Conservation (phyloP, 306 rosid species). For the Trifolium pratense region DNA sequence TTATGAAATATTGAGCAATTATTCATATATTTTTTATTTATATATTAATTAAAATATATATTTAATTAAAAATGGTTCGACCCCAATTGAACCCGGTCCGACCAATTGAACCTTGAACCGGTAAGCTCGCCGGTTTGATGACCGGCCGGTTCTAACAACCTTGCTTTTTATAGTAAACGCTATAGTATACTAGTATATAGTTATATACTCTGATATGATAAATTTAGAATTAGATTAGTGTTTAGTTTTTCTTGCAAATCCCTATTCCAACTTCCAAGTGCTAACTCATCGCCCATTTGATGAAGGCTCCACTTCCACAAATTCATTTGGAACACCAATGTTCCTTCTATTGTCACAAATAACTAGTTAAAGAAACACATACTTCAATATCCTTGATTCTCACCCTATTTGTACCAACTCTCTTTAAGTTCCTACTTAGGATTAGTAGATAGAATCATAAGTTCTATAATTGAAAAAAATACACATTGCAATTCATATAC, state of each 20-base stretch:
- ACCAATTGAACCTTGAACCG: no score
- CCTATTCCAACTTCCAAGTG: neutral
- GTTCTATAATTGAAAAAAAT: constrained; percentile 16
- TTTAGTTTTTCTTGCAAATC: constrained; percentile 10
- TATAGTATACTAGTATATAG: neutral
- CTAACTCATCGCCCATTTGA: neutral
- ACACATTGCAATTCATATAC: constrained; percentile 10
- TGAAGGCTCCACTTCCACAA: neutral
- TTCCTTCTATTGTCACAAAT: neutral
- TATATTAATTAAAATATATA: no score
- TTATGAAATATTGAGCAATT: no score
- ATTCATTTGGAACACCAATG: neutral
- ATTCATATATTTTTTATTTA: no score
- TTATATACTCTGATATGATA: neutral
- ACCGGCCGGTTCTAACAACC: no score
- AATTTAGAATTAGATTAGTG: neutral
- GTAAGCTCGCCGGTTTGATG: no score
- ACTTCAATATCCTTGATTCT: constrained; percentile 8
- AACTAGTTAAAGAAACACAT: neutral
- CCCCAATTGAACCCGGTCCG: no score
- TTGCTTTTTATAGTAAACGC: neutral
- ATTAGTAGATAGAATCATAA: constrained; percentile 13
- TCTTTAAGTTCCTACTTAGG: constrained; percentile 16
- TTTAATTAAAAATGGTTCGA: no score
- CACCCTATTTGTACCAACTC: neutral